phyloP scores from a whole-genome alignment of 495 filamentous ascomycete genomes.

The Penicillium antarcticum region DNA sequence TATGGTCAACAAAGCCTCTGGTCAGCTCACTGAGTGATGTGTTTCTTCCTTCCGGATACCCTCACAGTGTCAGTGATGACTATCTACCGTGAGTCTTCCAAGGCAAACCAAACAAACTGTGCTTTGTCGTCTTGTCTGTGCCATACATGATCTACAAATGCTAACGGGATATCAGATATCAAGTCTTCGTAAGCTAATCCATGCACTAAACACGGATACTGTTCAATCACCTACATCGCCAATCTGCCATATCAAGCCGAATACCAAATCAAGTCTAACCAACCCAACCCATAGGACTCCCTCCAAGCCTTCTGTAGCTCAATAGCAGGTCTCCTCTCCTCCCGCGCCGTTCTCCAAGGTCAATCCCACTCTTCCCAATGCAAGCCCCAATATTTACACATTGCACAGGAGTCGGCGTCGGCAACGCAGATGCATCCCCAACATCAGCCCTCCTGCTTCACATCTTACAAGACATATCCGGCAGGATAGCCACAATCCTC shows the following conservation, averaged over 20 bases:
- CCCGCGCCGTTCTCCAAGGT: conserved; percentile 87
- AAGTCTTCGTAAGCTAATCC: conserved; percentile 52
- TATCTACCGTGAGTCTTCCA: conserved; percentile 67
- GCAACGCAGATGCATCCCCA: conserved; percentile 78
- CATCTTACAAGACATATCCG: conserved; percentile 80
- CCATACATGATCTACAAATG: background rate
- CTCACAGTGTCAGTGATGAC: conserved; percentile 84
- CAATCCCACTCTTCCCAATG: conserved; percentile 5
- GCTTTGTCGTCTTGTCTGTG: background rate
- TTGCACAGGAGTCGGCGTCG: conserved; percentile 74
- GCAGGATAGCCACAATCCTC: conserved; percentile 82
- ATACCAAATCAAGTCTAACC: background rate
- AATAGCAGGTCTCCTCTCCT: conserved; percentile 84
- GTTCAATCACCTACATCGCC: background rate
- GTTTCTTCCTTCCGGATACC: conserved; percentile 92
- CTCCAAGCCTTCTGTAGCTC: conserved; percentile 94
- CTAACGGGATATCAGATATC: conserved; percentile 53
- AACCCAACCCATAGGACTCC: conserved; percentile 63
- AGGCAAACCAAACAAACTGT: no score
- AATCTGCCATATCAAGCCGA: background rate
- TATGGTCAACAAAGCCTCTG: conserved; percentile 33
- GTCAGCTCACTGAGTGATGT: conserved; percentile 38
- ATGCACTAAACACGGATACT: background rate
- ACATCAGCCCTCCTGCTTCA: conserved; percentile 84
- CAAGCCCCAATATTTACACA: conserved; percentile 3